Evolutionary conservation across 257 asterid species (phyloP).

Genomic region (Eustoma russellianum): DNA sequence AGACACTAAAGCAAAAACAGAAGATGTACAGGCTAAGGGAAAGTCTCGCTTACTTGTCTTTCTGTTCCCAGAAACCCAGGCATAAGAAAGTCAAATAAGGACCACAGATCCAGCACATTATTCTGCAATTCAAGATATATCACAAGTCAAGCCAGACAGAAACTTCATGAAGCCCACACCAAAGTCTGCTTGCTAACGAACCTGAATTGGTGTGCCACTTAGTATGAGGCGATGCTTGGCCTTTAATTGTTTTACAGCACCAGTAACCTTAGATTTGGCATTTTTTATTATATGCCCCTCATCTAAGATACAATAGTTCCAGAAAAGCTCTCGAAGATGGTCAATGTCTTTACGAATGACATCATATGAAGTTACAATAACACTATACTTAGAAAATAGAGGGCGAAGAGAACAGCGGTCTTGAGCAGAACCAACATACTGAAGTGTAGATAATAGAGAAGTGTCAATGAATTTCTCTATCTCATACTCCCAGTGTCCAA

Average conservation of each 20-base stretch:
- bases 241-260: conserved; percentile 88
- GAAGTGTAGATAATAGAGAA: conserved; percentile 78
- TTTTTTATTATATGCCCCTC: conserved; percentile 97
- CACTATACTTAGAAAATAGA: conserved; percentile 62
- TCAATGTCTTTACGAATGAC: conserved; percentile 94
- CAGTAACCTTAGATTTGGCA: conserved; percentile 81
- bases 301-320: conserved; percentile 96
- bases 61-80: conserved; percentile 99
- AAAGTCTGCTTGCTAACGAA: conserved; percentile 17
- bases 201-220: conserved; percentile 99
- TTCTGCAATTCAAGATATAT: conserved; percentile 57
- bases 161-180: neutral
- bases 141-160: conserved; percentile 20
- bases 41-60: conserved; percentile 68
- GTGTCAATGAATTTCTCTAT: conserved; percentile 96
- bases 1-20: neutral
- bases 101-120: conserved; percentile 96
- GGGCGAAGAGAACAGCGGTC: conserved; percentile 65
- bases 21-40: neutral
- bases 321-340: conserved; percentile 50
- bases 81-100: conserved; percentile 99
- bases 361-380: conserved; percentile 88
- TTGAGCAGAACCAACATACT: conserved; percentile 92
- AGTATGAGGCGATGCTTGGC: conserved; percentile 94
- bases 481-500: conserved; percentile 98